These are phyloP conservation scores for Spirogloea muscicola DNA, from an alignment of 139 green algal genomes.

Conservation along the genomic window DNA sequence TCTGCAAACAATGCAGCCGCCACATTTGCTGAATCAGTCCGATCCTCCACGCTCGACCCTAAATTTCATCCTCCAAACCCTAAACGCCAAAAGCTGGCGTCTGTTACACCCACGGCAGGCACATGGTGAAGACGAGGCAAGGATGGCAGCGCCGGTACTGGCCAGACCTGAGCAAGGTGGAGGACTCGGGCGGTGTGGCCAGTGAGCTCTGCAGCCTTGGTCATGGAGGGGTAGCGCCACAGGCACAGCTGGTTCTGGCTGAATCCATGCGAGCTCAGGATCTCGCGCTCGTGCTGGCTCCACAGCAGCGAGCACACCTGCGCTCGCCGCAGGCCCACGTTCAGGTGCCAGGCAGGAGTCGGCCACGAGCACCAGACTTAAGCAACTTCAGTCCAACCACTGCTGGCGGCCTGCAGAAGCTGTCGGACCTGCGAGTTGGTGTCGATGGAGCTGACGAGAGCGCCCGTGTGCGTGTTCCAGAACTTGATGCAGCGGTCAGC, in stretches of 20 bases:
- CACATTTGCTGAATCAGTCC: too few species aligned
- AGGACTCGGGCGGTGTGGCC: constrained; percentile 76
- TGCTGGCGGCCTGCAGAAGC: neutral
- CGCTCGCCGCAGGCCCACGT: neutral
- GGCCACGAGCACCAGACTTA: too few species aligned
- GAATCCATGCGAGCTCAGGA: constrained; percentile 75
- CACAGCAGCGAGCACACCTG: constrained; percentile 78
- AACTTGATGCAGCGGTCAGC: constrained; percentile 82
- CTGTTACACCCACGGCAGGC: too few species aligned
- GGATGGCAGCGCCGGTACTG: neutral
- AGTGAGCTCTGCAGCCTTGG: constrained; percentile 76
- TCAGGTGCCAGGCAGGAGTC: neutral
- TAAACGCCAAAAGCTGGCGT: too few species aligned
- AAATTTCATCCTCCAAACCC: too few species aligned
- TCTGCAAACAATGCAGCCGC: too few species aligned
- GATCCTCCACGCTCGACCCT: too few species aligned
- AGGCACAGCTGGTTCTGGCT: constrained; percentile 82
- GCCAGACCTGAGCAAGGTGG: constrained; percentile 67
- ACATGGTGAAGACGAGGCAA: too few species aligned
- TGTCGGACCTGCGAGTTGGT: constrained; percentile 61
- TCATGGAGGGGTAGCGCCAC: constrained; percentile 83
- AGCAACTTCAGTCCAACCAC: neutral
- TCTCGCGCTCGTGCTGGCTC: constrained; percentile 72
- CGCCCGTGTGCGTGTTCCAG: constrained; percentile 80
- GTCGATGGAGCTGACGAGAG: constrained; percentile 75